Base-by-base conservation (phyloP, 1,139 yeast genomes). In the Zygosaccharomyces sapae region DNA sequence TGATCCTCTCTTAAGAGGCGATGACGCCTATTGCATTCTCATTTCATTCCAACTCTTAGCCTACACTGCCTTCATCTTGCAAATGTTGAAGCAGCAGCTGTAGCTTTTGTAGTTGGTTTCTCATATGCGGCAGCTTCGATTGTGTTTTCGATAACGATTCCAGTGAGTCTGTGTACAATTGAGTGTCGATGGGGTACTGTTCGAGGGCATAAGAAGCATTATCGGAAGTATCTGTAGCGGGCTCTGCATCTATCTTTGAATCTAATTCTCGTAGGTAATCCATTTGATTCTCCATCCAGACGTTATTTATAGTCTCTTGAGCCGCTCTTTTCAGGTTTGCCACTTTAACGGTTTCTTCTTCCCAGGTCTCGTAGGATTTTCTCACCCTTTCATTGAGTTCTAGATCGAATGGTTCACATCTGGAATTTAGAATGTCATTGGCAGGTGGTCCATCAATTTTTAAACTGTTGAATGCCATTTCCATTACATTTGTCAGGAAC, bases 341-440 rank as follows among this genome's bases (percentile, higher is more conserved):
- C 22, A 80, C 73, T 45, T 70, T 73, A 1, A 77, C 73, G 0
- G 85, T 77, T 52, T 77, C 79, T 41, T 72, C 74, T 53, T 83
- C 89, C 49, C 83, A 80, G 40, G 73, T 72, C 44, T 72, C 72
- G 52, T 82, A 73, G 35, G 77, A 59, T 42, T 72, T 70, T 42
- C 87, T 68, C 31, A 83, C 73, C 45, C 70, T 62, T 48, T 76
- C 77, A 58, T 82, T 81, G 49, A 81, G 61, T 8, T 74, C 77
- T 38, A 76, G 66, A 59, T 83, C 86, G 62, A 81, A 82, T 0
- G 86, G 85, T 57, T 80, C 88, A 12, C 77, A 73, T 25, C 38
- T 39, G 12, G 40, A 45, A 22, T 45, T 42, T 47, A 43, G 22
- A 8, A 46, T 47, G 27, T 41, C 38, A 6, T 46, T 41, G 13